These are phyloP conservation scores for Phytopythium delawarense DNA, from an alignment of 352 stramenopile genomes.

Conservation along the genomic window DNA sequence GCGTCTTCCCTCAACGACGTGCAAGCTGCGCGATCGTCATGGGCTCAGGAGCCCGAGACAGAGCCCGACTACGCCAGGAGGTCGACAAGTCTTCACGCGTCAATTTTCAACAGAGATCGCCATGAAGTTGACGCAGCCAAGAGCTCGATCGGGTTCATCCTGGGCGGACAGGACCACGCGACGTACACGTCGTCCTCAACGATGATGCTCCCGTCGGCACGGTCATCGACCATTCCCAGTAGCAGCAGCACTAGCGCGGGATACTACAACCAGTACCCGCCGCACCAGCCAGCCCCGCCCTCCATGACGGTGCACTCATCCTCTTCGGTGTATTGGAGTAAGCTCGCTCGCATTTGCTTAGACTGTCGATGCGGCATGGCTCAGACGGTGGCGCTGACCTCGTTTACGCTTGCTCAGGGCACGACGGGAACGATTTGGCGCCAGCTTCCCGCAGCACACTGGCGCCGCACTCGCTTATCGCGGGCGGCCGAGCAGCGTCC, in stretches of 20 bases:
- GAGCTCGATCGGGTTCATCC: slow-evolving; percentile 41
- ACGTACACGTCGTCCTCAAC: slow-evolving; percentile 1
- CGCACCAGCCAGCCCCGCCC: not conserved
- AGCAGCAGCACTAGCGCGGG: not conserved
- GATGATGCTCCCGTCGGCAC: not conserved
- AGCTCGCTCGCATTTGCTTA: not conserved
- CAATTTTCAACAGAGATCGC: not conserved
- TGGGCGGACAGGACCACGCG: slow-evolving; percentile 13
- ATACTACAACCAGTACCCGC: not conserved
- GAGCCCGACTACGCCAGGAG: slow-evolving; percentile 4
- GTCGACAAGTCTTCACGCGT: not conserved
- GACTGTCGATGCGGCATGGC: not conserved
- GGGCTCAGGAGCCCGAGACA: slow-evolving; percentile 1
- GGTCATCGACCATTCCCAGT: not conserved
- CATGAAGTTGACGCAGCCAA: slow-evolving; percentile 14
- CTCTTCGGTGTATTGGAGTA: slow-evolving; percentile 1
- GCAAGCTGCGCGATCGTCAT: not conserved
- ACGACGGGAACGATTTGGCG: not conserved
- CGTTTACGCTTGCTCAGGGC: not conserved
- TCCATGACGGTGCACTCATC: not conserved
- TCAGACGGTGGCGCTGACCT: not conserved
- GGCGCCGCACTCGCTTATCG: not conserved
- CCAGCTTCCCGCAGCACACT: not conserved
- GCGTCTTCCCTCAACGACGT: slow-evolving; percentile 1
- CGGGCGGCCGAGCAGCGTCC: not conserved